These are phyloP conservation scores for Mycena rosella DNA, from an alignment of 768 basidiomycete species.

Conservation along the genomic window DNA sequence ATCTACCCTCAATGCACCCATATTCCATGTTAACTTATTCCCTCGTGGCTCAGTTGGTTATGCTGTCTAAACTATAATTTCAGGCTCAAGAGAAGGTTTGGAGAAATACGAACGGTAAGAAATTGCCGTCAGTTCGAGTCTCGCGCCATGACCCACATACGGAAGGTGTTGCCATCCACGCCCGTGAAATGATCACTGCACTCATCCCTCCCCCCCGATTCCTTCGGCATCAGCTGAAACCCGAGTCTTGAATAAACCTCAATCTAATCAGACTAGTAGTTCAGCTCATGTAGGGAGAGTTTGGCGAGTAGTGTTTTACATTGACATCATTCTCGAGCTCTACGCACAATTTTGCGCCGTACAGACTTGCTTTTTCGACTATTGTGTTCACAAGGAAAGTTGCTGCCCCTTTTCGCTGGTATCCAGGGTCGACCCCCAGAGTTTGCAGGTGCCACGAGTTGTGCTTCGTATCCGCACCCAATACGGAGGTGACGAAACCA, in stretches of 20 bases:
- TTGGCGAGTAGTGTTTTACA: background rate
- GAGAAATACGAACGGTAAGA: no score
- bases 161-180: background rate
- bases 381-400: background rate
- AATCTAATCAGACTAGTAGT: background rate
- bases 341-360: background rate
- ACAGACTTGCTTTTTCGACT: background rate
- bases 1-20: no score
- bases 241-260: slow-evolving; percentile 7
- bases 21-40: no score
- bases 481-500: background rate
- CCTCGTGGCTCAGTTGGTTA: no score
- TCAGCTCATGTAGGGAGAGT: background rate
- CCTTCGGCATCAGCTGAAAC: slow-evolving; percentile 7
- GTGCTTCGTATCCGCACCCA: slow-evolving; percentile 14
- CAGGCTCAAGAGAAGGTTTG: no score
- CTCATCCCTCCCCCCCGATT: background rate
- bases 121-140: background rate
- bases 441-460: slow-evolving; percentile 26
- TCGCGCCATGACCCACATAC: slow-evolving; percentile 7
- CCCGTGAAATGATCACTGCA: background rate
- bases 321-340: slow-evolving; percentile 9
- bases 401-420: slow-evolving; percentile 6
- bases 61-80: no score
- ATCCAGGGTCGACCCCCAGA: slow-evolving; percentile 16